Conservation (phyloP, 768 basidiomycete genomes). For the Sporobolomyces phaffii region DNA sequence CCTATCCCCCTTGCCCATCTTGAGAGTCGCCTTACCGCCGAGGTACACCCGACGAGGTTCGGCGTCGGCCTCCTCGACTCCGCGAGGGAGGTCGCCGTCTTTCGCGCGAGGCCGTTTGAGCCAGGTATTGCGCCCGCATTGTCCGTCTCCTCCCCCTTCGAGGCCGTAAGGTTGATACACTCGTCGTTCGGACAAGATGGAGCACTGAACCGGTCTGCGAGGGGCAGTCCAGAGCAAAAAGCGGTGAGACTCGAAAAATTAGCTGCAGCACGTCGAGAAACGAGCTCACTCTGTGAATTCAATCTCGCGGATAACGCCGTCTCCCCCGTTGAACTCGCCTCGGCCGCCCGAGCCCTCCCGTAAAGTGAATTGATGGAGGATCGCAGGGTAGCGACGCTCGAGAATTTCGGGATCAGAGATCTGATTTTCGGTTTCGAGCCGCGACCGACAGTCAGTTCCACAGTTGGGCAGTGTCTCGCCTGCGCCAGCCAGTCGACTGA, state of each 20-base stretch:
- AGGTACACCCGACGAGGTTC: conserved; percentile 67
- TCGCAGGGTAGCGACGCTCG: conserved; percentile 84
- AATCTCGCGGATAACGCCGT: conserved; percentile 75
- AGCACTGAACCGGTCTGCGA: conserved; percentile 65
- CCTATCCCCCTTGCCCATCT: conserved; percentile 80
- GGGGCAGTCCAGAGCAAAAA: not conserved
- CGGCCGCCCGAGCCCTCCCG: conserved; percentile 37
- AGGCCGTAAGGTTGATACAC: conserved; percentile 80
- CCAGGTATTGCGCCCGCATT: conserved; percentile 77
- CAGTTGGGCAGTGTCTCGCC: too few relatives aligned
- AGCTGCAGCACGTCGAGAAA: too few relatives aligned
- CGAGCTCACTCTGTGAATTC: conserved; percentile 56
- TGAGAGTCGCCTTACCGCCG: conserved; percentile 75
- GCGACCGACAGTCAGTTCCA: too few relatives aligned
- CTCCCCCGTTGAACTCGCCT: conserved; percentile 59
- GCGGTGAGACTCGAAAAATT: too few relatives aligned
- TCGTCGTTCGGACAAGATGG: conserved; percentile 79
- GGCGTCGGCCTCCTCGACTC: conserved; percentile 33
- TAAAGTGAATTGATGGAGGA: conserved; percentile 66
- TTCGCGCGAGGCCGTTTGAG: conserved; percentile 47
- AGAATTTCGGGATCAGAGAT: conserved; percentile 92
- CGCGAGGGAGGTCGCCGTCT: conserved; percentile 53
- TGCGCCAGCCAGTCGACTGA: too few relatives aligned
- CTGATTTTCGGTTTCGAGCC: too few relatives aligned
- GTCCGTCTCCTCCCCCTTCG: conserved; percentile 68